Evolutionary conservation across 768 basidiomycete species (phyloP), one percentile per base, ranked within the genome.

Genomic region (Coprinellus micaceus): DNA sequence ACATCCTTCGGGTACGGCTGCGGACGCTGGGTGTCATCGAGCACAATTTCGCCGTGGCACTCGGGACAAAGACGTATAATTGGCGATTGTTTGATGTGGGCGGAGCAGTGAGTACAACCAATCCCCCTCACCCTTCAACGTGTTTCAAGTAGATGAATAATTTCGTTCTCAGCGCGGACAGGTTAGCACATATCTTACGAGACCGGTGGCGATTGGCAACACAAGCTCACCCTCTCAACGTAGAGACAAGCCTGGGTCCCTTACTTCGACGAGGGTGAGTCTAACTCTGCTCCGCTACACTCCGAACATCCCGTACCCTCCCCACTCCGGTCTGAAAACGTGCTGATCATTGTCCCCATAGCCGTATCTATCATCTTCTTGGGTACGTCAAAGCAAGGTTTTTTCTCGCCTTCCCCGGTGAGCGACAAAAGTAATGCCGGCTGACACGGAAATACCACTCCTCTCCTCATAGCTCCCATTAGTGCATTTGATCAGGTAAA

Each of bases 51-150:
- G 80, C 84, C 54, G 82, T 91, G 57, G 77, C 77, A 56, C 78
- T 84, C 58, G 82, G 79, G 39, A 84, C 85, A 2, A 77, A 74
- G 54, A 76, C 76, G 41, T 88, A 87, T 64, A 80, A 84, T 52
- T 92, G 90, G 89, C 81, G 84, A 56, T 74, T 92, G 54, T 93
- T 87, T 66, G 91, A 93, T 66, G 90, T 93, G 36, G 89, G 90
- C 39, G 91, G 91, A 45, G 86, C 88, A 51, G 86, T 91, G 65
- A 67, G 87, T 77, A 37, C 28, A 60, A 43, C 56, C 30, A 1
- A 19, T 30, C 25, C 45, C 7, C 24, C 12, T 30, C 25, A 4
- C 25, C 9, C 26, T 15, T 30, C 15, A 41, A n/a, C 40, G 13
- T 29, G 24, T 29, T 29, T 25, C 15, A 36, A 51, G 28, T n/a